Base-by-base conservation (phyloP, 805 yeast genomes). In the Wickerhamiella siamensis region DNA sequence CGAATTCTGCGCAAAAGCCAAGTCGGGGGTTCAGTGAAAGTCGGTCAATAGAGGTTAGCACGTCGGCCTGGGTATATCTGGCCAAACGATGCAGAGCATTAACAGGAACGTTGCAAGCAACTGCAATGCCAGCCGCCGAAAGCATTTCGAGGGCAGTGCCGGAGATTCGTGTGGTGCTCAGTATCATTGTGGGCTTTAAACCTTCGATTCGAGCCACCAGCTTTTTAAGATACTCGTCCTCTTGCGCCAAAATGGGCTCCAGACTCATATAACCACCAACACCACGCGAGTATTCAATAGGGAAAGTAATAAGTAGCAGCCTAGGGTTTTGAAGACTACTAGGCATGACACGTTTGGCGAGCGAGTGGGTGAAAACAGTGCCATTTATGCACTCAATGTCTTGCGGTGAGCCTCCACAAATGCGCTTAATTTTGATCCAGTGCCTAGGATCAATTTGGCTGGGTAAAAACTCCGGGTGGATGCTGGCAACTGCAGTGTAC, bases 371-470 rank as follows among this genome's bases (percentile, higher is more conserved):
- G 59, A 87, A 84, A 3, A 83, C 79, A 4, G 83, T 60, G 0
- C 98, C 99, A 53, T 80, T 77, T 3, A 88, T 58, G 24, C 73
- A 70, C 21, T 63, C 62, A 0, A 88, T 74, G 34, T 80, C 77
- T 4, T 65, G 62, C 1, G 78, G 71, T 1, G 57, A 44, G 0
- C 93, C 91, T 1, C 98, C 97, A 0, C 78, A 69, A 6, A 88
- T 74, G 45, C 84, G 70, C 55, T 91, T 93, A 36, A 91, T 69
- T 54, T 93, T 91, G 34, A 91, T 74, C 58, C 83, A 88, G 50
- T 80, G 87, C n/a, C 88, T 70, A 38, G 87, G 77, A 56, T 91
- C 96, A 45, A 86, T 69, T 3, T 79, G 77, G 47, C 80, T 88
- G 22, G 73, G 68, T 31, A 67, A 64, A 2, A 75, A 65, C 48